These are phyloP conservation scores for Amanita rubescens DNA, from an alignment of 768 basidiomycete genomes.

Conservation along the genomic window DNA sequence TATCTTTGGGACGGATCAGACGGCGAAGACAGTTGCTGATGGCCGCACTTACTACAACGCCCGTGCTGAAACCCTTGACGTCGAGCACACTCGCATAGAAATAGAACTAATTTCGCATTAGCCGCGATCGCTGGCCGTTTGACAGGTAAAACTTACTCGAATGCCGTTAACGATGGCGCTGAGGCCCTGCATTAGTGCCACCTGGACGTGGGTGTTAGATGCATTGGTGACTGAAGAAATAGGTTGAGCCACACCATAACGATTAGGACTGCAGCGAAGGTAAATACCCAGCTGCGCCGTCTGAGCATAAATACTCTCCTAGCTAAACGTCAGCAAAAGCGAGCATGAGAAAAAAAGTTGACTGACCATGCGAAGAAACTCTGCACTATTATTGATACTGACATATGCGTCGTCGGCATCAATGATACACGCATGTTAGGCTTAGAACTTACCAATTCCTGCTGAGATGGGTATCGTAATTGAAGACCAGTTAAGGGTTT, in stretches of 20 bases:
- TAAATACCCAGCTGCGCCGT: neutral
- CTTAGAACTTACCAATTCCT: neutral
- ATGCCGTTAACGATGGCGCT: neutral
- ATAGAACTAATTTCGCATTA: neutral
- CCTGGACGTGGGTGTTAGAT: neutral
- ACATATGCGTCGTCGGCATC: neutral
- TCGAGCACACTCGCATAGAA: neutral
- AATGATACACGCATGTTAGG: too few relatives aligned
- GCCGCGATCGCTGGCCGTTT: too few relatives aligned
- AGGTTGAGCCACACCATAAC: neutral
- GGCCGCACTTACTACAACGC: neutral
- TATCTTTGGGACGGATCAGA: neutral
- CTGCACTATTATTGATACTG: conserved; percentile 6
- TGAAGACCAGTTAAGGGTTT: neutral
- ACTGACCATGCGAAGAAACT: conserved; percentile 8
- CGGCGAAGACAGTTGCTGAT: neutral
- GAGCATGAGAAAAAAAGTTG: neutral
- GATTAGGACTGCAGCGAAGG: neutral
- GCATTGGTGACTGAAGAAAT: too few relatives aligned
- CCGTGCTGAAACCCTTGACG: neutral
- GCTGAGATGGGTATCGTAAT: conserved; percentile 2
- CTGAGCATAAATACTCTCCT: conserved; percentile 5
- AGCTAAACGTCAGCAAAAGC: neutral
- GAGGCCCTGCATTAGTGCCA: conserved; percentile 4
- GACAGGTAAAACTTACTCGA: neutral